Base-by-base conservation (phyloP, 2,329 filamentous ascomycete species). In the Colletotrichum plurivorum region DNA sequence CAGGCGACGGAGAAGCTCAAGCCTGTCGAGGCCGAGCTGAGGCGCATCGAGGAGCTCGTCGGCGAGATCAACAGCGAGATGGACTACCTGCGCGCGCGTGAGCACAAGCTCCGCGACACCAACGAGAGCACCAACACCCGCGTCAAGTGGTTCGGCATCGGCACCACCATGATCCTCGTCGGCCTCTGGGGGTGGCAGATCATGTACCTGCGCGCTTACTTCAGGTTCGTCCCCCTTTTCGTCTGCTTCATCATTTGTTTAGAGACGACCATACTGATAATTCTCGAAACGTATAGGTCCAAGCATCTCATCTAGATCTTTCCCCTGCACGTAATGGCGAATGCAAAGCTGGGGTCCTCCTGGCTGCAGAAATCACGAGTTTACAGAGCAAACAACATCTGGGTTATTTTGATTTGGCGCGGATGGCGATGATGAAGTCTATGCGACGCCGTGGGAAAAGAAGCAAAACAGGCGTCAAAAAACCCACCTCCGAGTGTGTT, bases 41-140 rank as follows among this genome's bases (percentile, higher is more conserved):
- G 95, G 77, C 91, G 94, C 74, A 93, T 98, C 77, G 94, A 97
- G 81, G 96, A 98, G 84, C 88, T 95, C 78, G 93, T 97, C 46
- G 87, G 86, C 73, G 95, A 98, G 84, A 90, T 98, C 72, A 95
- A 98, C 56, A 83, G 83, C 72, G 95, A 98, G 87, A 97, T 99
- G 95, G 95, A 98, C 73, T 99, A 98, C 84, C 89, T 99, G 76
- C 90, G 96, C 73, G 76, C 82, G 46, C 90, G 96, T 76, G 96
- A 99, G 87, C 94, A 97, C 89, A 97, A 94, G 86, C 88, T 99
- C 76, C 89, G 96, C 80, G 95, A 99, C 84, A 99, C 96, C 75
- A 99, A 99, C 83, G 96, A 99, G 91, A 98, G 95, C 87, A 99
- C 96, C 73, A 99, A 99, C 84, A 96, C 93, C 84, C 90, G 96